Percentiles rank a stretch among this genome's conserved stretches.
These are phyloP conservation scores for Tylopilus plumbeoviolaceoides DNA, from an alignment of 768 basidiomycete species.

Conservation along the genomic window DNA sequence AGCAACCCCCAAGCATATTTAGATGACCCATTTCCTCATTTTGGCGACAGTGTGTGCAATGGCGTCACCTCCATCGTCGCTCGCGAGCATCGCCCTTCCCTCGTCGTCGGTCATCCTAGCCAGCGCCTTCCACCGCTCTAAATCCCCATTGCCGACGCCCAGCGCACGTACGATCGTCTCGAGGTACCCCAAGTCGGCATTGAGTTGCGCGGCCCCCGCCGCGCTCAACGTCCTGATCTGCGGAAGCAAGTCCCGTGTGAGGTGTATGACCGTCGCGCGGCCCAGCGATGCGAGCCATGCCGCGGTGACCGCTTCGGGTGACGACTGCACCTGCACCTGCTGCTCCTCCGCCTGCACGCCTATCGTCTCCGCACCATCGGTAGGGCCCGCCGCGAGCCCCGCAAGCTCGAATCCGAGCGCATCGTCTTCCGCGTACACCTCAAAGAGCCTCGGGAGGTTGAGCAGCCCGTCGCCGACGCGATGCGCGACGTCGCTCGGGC, in stretches of 20 bases:
- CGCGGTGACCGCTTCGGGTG: constrained; percentile 79
- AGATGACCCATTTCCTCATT: constrained; percentile 31
- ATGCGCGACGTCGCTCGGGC: constrained; percentile 84
- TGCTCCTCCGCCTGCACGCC: constrained; percentile 16
- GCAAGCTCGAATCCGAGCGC: constrained; percentile 84
- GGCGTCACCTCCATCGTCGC: constrained; percentile 19
- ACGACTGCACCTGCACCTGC: constrained; percentile 33
- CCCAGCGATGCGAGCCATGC: constrained; percentile 94
- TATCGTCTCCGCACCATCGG: constrained; percentile 40
- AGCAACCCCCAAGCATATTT: not conserved
- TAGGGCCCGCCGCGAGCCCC: constrained; percentile 57
- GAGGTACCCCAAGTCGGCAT: constrained; percentile 85
- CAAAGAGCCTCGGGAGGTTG: constrained; percentile 89
- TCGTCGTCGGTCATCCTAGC: constrained; percentile 56
- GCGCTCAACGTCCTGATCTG: constrained; percentile 57
- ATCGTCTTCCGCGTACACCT: constrained; percentile 91
- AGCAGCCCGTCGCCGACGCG: constrained; percentile 91
- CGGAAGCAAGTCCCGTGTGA: constrained; percentile 70
- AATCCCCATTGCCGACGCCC: constrained; percentile 78
- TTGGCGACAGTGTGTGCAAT: constrained; percentile 22
- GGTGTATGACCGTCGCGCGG: constrained; percentile 67
- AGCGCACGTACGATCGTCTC: constrained; percentile 87
- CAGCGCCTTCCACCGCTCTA: constrained; percentile 77
- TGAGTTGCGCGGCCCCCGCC: constrained; percentile 77
- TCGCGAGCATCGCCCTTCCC: constrained; percentile 21